Base-by-base conservation (phyloP, 768 basidiomycete genomes). In the Auriscalpium microsporum region DNA sequence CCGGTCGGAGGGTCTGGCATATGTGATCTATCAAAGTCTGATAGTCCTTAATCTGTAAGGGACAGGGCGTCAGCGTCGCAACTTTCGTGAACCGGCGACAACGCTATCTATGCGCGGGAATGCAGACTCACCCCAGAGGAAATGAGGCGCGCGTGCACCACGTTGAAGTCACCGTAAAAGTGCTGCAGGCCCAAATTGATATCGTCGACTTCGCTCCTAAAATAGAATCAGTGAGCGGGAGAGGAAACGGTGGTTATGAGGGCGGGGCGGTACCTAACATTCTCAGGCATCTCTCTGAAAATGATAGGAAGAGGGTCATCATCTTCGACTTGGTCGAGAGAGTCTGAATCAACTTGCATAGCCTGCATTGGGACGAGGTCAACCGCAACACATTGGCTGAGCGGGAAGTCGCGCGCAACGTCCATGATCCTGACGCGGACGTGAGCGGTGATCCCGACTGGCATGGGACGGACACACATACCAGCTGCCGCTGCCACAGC, bases 141-240 rank as follows among this genome's bases (percentile, higher is more conserved):
- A 55, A 90, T 78, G 40, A 90, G 77, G 21, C 84, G 81, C 35
- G 80, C 78, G 63, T 90, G 87, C 0, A 86, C 85, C 14, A 85
- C 83, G 62, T 90, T 78, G 70, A 90, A 90, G 56, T 83, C 78
- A 10, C 83, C 83, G 63, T 85, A 87, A 66, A 83, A 90, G 69
- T 91, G 89, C 61, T 90, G 86, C 21, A 91, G 72, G 3, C 89
- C 88, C 16, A 90, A 79, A 69, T 91, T 91, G 65, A 90, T 82
- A 65, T 91, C 89, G 65, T 90, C 89, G 8, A 90, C 78, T 67
- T 91, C 88, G 63, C 84, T 87, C 73, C 87, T 90, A 59, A 33
- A 63, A 51, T 50, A 52, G 58, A 50, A 37, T 3, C 4, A 28
- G 28, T 28, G 28, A 28, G 28, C 7, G 7, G 36, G 38, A n/a